Evolutionary conservation across 441 rosid genomes (phyloP).

Genomic region (Gossypium armourianum): DNA sequence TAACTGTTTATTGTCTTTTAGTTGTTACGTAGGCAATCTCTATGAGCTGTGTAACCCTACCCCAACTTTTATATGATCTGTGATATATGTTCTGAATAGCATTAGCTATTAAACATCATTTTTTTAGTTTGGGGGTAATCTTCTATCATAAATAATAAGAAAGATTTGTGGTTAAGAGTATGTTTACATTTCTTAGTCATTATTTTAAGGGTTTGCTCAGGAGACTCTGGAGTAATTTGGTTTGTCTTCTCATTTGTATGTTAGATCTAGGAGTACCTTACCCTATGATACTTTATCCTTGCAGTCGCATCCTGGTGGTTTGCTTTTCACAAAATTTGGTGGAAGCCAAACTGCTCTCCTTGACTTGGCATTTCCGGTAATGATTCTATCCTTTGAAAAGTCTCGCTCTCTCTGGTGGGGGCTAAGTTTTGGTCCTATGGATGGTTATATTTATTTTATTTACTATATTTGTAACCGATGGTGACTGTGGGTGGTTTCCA

Average conservation of each 20-base stretch:
- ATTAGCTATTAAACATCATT: not conserved
- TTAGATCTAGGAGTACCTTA: constrained; percentile 6
- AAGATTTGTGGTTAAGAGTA: not conserved
- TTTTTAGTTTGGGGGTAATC: not conserved
- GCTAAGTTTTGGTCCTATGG: not conserved
- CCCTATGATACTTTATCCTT: constrained; percentile 16
- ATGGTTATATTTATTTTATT: not conserved
- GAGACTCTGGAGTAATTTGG: constrained; percentile 9
- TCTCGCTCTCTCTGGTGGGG: not conserved
- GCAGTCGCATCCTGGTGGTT: constrained; percentile 82
- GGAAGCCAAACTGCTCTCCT: constrained; percentile 76
- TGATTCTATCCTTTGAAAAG: constrained; percentile 6
- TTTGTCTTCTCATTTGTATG: not conserved
- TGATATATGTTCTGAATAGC: not conserved
- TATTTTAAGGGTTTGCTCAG: constrained; percentile 1
- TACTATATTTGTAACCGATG: not conserved
- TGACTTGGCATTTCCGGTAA: constrained; percentile 79
- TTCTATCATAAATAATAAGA: not conserved
- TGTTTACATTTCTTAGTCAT: not conserved
- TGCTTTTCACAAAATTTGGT: constrained; percentile 70
- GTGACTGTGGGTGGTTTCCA: not conserved
- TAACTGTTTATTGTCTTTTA: not conserved
- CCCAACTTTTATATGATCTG: not conserved
- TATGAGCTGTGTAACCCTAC: not conserved
- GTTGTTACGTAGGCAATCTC: not conserved